Evolutionary conservation across 2,329 filamentous ascomycete genomes (phyloP).

Genomic region (Diaporthe humulicola): DNA sequence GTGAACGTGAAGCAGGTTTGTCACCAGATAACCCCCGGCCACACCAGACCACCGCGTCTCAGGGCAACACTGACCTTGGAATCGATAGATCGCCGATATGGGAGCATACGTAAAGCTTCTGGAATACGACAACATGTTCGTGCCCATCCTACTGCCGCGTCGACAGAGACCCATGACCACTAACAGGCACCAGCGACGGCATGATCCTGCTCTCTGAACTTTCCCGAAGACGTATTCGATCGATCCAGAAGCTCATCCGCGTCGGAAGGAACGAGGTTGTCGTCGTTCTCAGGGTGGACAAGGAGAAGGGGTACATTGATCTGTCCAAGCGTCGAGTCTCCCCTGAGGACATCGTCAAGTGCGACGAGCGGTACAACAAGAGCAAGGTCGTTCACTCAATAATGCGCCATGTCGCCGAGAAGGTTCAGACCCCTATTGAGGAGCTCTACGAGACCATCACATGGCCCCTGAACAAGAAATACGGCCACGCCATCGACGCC

Average conservation of each 20-base stretch:
- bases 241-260: conserved; percentile 98
- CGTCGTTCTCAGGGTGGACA: conserved; percentile 97
- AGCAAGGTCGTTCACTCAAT: conserved; percentile 99
- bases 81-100: conserved; percentile 93
- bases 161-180: background rate
- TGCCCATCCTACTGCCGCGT: background rate
- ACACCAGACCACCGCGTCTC: background rate
- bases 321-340: conserved; percentile 98
- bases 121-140: conserved; percentile 94
- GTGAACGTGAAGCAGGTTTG: conserved; percentile 98
- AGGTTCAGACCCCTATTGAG: conserved; percentile 95
- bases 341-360: conserved; percentile 97
- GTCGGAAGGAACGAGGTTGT: conserved; percentile 99
- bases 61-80: conserved; percentile 38
- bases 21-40: conserved; percentile 27
- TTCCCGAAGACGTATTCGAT: conserved; percentile 96
- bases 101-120: conserved; percentile 99
- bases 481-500: conserved; percentile 94
- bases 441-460: conserved; percentile 92
- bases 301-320: conserved; percentile 99
- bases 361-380: conserved; percentile 99
- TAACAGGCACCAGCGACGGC: conserved; percentile 71
- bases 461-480: conserved; percentile 98
- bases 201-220: conserved; percentile 99
- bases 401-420: conserved; percentile 96